phyloP scores from a whole-genome alignment of 2,329 filamentous ascomycete species.

The Chaetomium sp. region DNA sequence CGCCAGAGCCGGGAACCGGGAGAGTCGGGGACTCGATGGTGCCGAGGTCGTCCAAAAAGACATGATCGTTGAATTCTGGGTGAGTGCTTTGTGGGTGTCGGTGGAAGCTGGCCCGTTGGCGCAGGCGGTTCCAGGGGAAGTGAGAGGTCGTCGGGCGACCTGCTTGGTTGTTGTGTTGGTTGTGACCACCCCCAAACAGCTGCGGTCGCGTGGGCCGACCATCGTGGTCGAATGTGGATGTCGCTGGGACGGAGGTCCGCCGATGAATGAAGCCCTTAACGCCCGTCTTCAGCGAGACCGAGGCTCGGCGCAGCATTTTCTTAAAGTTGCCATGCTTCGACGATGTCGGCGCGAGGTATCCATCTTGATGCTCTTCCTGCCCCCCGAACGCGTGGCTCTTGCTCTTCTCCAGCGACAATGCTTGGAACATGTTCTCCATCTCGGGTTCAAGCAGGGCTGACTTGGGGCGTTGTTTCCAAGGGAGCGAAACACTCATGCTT shows the following conservation, averaged over 20 bases:
- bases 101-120: constrained; percentile 44
- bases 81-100: constrained; percentile 42
- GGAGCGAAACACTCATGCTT: constrained; percentile 45
- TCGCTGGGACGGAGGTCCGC: constrained; percentile 36
- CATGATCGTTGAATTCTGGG: constrained; percentile 32
- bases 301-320: constrained; percentile 49
- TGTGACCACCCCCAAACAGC: neutral
- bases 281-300: constrained; percentile 41
- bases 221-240: constrained; percentile 25
- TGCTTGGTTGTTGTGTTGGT: constrained; percentile 16
- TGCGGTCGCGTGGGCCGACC: constrained; percentile 26
- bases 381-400: constrained; percentile 19
- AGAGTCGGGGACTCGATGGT: constrained; percentile 34
- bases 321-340: constrained; percentile 35
- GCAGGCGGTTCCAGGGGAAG: constrained; percentile 45
- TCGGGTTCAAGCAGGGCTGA: constrained; percentile 34
- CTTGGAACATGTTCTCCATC: constrained; percentile 20
- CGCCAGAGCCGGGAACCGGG: constrained; percentile 44
- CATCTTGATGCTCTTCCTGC: neutral
- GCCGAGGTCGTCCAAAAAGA: constrained; percentile 23
- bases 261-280: constrained; percentile 44
- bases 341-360: constrained; percentile 3
- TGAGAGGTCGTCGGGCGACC: constrained; percentile 41
- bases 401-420: constrained; percentile 27
- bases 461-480: constrained; percentile 43